Conservation (phyloP, 2,329 filamentous ascomycete genomes). For the Xylaria sp. region DNA sequence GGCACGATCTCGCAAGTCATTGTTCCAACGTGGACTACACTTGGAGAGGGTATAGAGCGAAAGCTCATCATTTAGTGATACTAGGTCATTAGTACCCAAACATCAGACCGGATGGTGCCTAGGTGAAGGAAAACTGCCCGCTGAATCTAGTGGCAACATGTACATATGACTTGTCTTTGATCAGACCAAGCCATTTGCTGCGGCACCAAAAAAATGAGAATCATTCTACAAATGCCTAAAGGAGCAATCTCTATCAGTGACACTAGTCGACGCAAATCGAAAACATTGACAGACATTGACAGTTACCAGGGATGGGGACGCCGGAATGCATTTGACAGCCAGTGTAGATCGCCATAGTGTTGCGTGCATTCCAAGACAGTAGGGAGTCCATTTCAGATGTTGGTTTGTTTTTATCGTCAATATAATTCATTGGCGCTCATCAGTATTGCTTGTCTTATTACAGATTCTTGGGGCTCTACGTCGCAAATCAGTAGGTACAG, state of each 20-base stretch:
- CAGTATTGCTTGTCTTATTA: constrained; percentile 49
- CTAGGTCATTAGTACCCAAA: constrained; percentile 36
- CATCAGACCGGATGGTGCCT: constrained; percentile 37
- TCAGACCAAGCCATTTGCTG: constrained; percentile 35
- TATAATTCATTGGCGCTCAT: constrained; percentile 41
- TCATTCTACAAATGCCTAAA: constrained; percentile 41
- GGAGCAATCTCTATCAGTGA: constrained; percentile 31
- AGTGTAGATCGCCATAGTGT: constrained; percentile 27
- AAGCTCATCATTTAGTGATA: constrained; percentile 34
- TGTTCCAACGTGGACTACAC: constrained; percentile 36
- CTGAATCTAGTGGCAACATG: constrained; percentile 41
- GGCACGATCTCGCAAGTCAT: constrained; percentile 32
- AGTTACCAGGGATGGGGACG: constrained; percentile 19
- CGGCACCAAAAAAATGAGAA: constrained; percentile 44
- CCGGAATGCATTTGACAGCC: constrained; percentile 24
- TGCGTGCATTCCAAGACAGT: constrained; percentile 46
- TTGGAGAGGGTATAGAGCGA: constrained; percentile 38
- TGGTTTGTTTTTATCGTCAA: constrained; percentile 45
- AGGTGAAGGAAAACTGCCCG: constrained; percentile 36
- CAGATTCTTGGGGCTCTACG: constrained; percentile 41
- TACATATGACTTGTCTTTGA: constrained; percentile 46
- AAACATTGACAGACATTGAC: constrained; percentile 30
- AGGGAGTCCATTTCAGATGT: constrained; percentile 37
- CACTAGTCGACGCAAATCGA: constrained; percentile 32
- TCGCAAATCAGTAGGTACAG: constrained; percentile 34